A percentile compares a stretch with the other conserved stretches of the same genome.
phyloP scores from a whole-genome alignment of 371 early-diverging fungal species.

The Quaeritorhiza haematococci region DNA sequence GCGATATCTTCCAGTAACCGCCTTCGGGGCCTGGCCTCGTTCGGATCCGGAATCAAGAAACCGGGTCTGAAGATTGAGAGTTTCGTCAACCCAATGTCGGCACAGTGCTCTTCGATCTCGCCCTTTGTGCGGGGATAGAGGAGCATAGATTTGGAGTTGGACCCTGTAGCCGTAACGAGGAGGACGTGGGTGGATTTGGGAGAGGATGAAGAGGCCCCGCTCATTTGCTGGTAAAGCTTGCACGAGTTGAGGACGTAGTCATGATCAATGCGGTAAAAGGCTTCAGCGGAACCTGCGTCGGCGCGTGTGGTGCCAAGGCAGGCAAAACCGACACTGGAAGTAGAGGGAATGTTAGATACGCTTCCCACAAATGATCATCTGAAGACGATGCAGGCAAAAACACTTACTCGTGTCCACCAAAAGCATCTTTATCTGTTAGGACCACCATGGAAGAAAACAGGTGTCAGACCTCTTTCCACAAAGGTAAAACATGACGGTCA shows the following conservation, averaged over 20 bases:
- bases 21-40: too few relatives aligned
- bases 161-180: neutral
- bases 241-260: constrained; percentile 5
- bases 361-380: too few relatives aligned
- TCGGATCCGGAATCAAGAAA: too few relatives aligned
- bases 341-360: neutral
- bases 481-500: too few relatives aligned
- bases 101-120: neutral
- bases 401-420: neutral
- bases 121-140: neutral
- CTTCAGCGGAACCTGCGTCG: constrained; percentile 18
- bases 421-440: neutral
- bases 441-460: neutral
- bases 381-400: too few relatives aligned
- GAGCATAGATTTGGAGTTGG: neutral
- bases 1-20: too few relatives aligned
- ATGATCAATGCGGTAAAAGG: constrained; percentile 13
- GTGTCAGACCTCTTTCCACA: too few relatives aligned
- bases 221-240: neutral
- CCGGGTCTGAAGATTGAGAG: too few relatives aligned
- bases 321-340: constrained; percentile 1
- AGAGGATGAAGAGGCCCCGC: too few relatives aligned
- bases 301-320: constrained; percentile 18
- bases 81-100: too few relatives aligned
- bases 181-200: neutral